A percentile compares a stretch with the other conserved stretches of the same genome.
phyloP scores from a whole-genome alignment of 352 stramenopile species.

The Sclerospora graminicola region DNA sequence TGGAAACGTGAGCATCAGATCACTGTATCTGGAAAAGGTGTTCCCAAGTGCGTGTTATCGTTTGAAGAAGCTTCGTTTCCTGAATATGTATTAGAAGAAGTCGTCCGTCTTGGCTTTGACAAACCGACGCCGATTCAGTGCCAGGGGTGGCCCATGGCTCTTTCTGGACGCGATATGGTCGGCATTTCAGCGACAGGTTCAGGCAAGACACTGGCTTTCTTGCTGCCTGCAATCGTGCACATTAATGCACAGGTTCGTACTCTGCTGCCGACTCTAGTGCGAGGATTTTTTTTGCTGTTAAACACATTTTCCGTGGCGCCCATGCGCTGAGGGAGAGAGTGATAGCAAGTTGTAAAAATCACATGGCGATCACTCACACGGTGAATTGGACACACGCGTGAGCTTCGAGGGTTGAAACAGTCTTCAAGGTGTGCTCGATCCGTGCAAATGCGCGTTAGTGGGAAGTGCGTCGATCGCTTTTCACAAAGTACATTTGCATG shows the following conservation, averaged over 20 bases:
- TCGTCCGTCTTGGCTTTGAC: conserved; percentile 95
- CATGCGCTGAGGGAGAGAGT: conserved; percentile 14
- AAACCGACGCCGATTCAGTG: conserved; percentile 88
- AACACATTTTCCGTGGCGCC: conserved; percentile 11
- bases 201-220: conserved; percentile 97
- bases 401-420: conserved; percentile 16
- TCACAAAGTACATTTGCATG: not conserved
- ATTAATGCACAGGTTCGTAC: conserved; percentile 98
- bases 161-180: conserved; percentile 97
- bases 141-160: conserved; percentile 98
- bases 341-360: conserved; percentile 18
- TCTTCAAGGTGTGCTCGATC: conserved; percentile 16
- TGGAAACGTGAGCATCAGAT: conserved; percentile 94
- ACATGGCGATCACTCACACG: conserved; percentile 16
- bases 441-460: conserved; percentile 8
- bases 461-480: not conserved
- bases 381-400: conserved; percentile 14
- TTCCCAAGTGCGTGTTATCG: conserved; percentile 96
- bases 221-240: conserved; percentile 99
- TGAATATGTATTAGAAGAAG: conserved; percentile 96
- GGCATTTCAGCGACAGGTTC: conserved; percentile 96
- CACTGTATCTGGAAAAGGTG: conserved; percentile 89
- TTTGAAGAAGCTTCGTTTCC: conserved; percentile 91
- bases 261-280: conserved; percentile 22
- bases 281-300: conserved; percentile 10